phyloP scores from a whole-genome alignment of 768 basidiomycete species.

The Leccinum rimulosum region DNA sequence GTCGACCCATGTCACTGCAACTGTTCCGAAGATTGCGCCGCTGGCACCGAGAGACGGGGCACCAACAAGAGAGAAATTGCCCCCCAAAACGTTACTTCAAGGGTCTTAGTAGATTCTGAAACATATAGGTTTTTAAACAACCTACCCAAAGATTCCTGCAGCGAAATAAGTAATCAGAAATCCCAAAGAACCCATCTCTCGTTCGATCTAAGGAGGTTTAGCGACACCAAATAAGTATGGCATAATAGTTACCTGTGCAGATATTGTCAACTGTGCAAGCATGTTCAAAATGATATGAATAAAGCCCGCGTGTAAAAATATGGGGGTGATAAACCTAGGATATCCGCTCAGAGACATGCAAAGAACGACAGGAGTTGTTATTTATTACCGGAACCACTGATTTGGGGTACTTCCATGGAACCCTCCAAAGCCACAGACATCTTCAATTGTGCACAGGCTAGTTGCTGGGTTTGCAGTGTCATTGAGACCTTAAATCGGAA shows the following conservation, averaged over 20 bases:
- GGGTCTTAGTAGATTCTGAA: conserved; percentile 2
- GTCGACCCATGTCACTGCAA: conserved; percentile 87
- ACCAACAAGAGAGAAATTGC: conserved; percentile 89
- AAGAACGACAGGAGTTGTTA: conserved; percentile 32
- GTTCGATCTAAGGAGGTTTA: conserved; percentile 61
- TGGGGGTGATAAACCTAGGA: conserved; percentile 76
- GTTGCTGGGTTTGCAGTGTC: conserved; percentile 80
- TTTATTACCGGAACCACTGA: conserved; percentile 52
- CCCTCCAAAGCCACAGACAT: conserved; percentile 89
- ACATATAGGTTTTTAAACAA: background rate
- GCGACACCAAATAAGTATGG: background rate
- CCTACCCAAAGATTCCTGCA: conserved; percentile 89
- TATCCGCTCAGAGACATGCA: conserved; percentile 37
- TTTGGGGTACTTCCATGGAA: conserved; percentile 44
- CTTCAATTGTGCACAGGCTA: conserved; percentile 68
- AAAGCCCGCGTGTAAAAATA: conserved; percentile 94
- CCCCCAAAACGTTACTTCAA: conserved; percentile 78
- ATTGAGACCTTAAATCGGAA: conserved; percentile 57
- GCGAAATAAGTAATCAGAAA: conserved; percentile 87
- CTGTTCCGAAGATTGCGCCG: conserved; percentile 88
- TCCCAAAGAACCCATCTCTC: conserved; percentile 85
- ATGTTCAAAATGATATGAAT: conserved; percentile 91
- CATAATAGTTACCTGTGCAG: conserved; percentile 57
- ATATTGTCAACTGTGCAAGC: conserved; percentile 79
- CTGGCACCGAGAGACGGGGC: conserved; percentile 88